These are phyloP conservation scores for Candida ulmi DNA, from an alignment of 805 yeast genomes.

Conservation along the genomic window DNA sequence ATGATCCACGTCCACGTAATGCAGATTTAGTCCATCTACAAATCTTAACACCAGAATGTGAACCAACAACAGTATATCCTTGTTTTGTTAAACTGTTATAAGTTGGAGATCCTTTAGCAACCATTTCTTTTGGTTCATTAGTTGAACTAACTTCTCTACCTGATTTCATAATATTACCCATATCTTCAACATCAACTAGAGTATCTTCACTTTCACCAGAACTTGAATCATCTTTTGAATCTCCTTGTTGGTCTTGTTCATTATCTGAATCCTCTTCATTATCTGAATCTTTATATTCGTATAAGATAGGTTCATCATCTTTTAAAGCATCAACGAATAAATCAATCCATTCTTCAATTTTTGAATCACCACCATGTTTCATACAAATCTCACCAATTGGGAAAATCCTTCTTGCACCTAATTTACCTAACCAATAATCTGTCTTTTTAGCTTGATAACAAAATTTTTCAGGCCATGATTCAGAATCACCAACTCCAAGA, in stretches of 20 bases:
- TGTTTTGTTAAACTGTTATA: conserved; percentile 84
- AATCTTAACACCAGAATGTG: conserved; percentile 91
- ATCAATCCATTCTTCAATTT: conserved; percentile 62
- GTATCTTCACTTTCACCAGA: conserved; percentile 31
- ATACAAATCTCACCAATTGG: conserved; percentile 83
- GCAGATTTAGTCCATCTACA: conserved; percentile 97
- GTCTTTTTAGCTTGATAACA: conserved; percentile 80
- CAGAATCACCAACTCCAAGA: conserved; percentile 82
- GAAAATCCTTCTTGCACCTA: conserved; percentile 82
- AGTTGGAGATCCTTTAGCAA: conserved; percentile 84
- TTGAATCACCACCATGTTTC: conserved; percentile 57
- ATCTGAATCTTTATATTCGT: conserved; percentile 53
- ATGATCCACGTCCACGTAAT: conserved; percentile 87
- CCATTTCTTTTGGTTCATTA: conserved; percentile 65
- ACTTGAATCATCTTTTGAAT: conserved; percentile 13
- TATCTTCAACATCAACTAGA: conserved; percentile 81
- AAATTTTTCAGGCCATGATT: conserved; percentile 77
- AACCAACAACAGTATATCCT: conserved; percentile 89
- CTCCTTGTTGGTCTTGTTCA: no score
- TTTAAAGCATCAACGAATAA: conserved; percentile 52
- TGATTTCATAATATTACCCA: conserved; percentile 46
- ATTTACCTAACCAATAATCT: conserved; percentile 68
- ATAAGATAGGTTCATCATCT: conserved; percentile 68
- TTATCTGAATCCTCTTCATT: conserved; percentile 40
- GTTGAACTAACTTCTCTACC: conserved; percentile 6